Conservation (phyloP, 2,329 filamentous ascomycete genomes). For the Nemania sp. region DNA sequence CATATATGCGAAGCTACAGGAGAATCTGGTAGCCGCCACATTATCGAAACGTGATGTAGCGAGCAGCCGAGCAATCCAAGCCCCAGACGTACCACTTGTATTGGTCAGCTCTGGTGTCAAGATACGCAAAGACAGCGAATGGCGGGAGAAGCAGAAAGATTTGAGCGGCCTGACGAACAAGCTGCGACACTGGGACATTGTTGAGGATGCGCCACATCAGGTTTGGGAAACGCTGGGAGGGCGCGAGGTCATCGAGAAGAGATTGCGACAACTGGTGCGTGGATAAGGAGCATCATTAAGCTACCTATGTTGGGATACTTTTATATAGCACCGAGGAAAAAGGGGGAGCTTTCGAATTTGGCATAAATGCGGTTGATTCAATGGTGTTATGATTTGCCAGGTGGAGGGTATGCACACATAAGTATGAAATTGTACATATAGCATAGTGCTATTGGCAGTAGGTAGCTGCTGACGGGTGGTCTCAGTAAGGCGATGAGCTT, state of each 20-base stretch:
- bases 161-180: constrained; percentile 80
- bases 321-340: no score
- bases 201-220: constrained; percentile 80
- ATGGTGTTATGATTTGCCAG: constrained; percentile 5
- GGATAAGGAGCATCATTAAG: constrained; percentile 10
- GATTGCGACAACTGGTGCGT: constrained; percentile 69
- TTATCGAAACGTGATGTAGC: constrained; percentile 82
- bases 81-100: constrained; percentile 72
- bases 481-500: no score
- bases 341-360: not conserved
- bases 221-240: constrained; percentile 82
- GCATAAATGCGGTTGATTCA: not conserved
- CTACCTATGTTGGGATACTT: no score
- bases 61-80: constrained; percentile 79
- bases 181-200: constrained; percentile 82
- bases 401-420: constrained; percentile 1
- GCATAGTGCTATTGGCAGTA: not conserved
- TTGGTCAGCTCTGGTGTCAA: constrained; percentile 82
- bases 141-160: constrained; percentile 86
- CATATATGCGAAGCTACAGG: constrained; percentile 90
- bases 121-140: constrained; percentile 67
- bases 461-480: not conserved
- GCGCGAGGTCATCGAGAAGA: constrained; percentile 75
- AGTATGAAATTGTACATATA: constrained; percentile 4
- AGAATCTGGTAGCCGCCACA: constrained; percentile 84